Evolutionary conservation across 2,329 filamentous ascomycete species (phyloP).

Genomic region (Fusarium papillatum): DNA sequence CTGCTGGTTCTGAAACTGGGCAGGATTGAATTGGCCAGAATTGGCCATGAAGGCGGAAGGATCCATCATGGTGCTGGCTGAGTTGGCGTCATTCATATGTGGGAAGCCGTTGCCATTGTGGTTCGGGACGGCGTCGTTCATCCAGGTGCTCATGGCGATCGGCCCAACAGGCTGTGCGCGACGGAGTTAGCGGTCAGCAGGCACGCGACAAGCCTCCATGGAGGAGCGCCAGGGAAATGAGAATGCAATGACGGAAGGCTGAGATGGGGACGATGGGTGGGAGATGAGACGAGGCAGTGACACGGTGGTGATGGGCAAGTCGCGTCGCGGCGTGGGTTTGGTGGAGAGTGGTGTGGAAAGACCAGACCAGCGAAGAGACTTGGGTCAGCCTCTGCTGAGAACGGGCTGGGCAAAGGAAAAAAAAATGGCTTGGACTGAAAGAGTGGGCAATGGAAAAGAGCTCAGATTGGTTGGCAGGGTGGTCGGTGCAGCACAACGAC

Average conservation of each 20-base stretch:
- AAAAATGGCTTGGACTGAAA: slow-evolving; percentile 12
- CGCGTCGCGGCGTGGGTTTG: slow-evolving; percentile 58
- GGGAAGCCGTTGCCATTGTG: slow-evolving; percentile 79
- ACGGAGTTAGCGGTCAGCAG: slow-evolving; percentile 61
- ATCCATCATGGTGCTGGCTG: slow-evolving; percentile 73
- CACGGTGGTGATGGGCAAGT: slow-evolving; percentile 60
- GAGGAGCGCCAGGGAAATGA: slow-evolving; percentile 50
- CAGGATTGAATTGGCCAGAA: slow-evolving; percentile 71
- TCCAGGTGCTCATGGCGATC: slow-evolving; percentile 79
- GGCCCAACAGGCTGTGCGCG: slow-evolving; percentile 58
- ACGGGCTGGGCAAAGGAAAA: slow-evolving; percentile 31
- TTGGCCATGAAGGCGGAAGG: slow-evolving; percentile 74
- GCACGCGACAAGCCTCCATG: slow-evolving; percentile 56
- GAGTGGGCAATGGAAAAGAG: slow-evolving; percentile 38
- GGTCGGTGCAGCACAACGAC: slow-evolving; percentile 38
- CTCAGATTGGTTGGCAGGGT: slow-evolving; percentile 40
- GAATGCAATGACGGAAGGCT: slow-evolving; percentile 46
- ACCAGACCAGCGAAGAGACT: slow-evolving; percentile 41
- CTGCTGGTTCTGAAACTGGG: slow-evolving; percentile 67
- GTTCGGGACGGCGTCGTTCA: slow-evolving; percentile 78
- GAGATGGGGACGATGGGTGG: slow-evolving; percentile 51
- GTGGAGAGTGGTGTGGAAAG: slow-evolving; percentile 54
- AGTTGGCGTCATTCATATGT: slow-evolving; percentile 73
- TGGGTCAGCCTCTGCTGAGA: slow-evolving; percentile 37
- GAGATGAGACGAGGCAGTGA: slow-evolving; percentile 61